Percentiles rank a stretch among this genome's conserved stretches.
These are phyloP conservation scores for Nitzschia palea DNA, from an alignment of 108 stramenopile species.

Conservation along the genomic window DNA sequence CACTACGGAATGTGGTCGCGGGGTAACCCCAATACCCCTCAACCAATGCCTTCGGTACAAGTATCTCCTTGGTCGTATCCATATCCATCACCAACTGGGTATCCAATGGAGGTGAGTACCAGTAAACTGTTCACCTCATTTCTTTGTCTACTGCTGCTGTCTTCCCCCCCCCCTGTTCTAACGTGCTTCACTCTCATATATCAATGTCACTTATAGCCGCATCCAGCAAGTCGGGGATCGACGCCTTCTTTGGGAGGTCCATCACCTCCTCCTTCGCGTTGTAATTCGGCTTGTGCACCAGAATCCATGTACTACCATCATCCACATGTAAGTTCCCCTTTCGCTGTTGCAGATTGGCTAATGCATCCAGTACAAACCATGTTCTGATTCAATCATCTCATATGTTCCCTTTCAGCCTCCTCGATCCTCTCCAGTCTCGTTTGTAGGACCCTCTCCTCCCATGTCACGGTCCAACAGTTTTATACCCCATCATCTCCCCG, in stretches of 20 bases:
- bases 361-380: no score
- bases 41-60: neutral
- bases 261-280: neutral
- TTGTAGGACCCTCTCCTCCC: neutral
- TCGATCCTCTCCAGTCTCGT: conserved; percentile 7
- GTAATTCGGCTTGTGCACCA: neutral
- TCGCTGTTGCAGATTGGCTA: no score
- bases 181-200: no score
- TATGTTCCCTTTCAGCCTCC: conserved; percentile 1
- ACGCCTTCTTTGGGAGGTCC: neutral
- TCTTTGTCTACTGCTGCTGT: neutral
- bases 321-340: neutral
- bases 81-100: neutral
- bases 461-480: neutral
- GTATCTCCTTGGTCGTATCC: neutral
- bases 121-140: neutral
- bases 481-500: conserved; percentile 1
- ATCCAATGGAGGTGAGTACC: neutral
- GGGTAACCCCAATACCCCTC: neutral
- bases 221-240: neutral
- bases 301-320: neutral
- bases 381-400: neutral
- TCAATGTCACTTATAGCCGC: no score
- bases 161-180: neutral
- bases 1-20: no score